A percentile compares a stretch with the other conserved stretches of the same genome.
These are phyloP conservation scores for Beauveria bassiana DNA, from an alignment of 2,329 filamentous ascomycete genomes.

Conservation along the genomic window DNA sequence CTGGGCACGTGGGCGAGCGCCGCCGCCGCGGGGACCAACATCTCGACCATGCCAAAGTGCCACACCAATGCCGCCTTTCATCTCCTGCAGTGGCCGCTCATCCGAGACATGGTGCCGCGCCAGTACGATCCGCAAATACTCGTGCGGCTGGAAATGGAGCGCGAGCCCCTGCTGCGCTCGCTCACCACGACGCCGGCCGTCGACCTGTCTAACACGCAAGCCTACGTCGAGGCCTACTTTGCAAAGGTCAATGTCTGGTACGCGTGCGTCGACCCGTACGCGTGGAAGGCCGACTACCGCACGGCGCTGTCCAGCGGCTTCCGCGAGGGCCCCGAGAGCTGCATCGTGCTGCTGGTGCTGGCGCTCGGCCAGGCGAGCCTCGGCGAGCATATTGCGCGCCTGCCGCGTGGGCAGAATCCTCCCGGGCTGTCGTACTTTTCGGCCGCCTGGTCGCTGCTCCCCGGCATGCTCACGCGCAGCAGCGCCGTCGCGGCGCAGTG, in stretches of 20 bases:
- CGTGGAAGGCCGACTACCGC: slow-evolving; percentile 68
- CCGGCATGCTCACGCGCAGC: slow-evolving; percentile 71
- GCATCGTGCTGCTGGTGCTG: slow-evolving; percentile 70
- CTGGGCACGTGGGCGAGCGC: slow-evolving; percentile 62
- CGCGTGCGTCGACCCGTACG: slow-evolving; percentile 75
- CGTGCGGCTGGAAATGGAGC: slow-evolving; percentile 71
- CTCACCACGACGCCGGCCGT: slow-evolving; percentile 58
- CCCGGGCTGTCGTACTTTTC: slow-evolving; percentile 75
- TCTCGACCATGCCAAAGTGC: slow-evolving; percentile 78
- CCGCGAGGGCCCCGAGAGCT: slow-evolving; percentile 71
- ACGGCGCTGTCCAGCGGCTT: slow-evolving; percentile 69
- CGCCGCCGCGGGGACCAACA: slow-evolving; percentile 48
- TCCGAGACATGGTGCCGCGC: slow-evolving; percentile 66
- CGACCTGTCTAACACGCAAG: slow-evolving; percentile 65
- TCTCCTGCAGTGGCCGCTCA: slow-evolving; percentile 72
- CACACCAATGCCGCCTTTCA: slow-evolving; percentile 76
- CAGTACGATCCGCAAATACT: slow-evolving; percentile 77
- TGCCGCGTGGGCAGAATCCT: slow-evolving; percentile 48
- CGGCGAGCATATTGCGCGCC: slow-evolving; percentile 66
- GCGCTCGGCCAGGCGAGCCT: slow-evolving; percentile 70
- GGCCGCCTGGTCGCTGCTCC: slow-evolving; percentile 70
- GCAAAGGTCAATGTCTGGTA: slow-evolving; percentile 79
- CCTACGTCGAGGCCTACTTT: slow-evolving; percentile 74
- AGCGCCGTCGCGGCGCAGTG: slow-evolving; percentile 73
- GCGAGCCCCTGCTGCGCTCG: slow-evolving; percentile 65